Conservation (phyloP, 108 stramenopile species). For the Aurantiochytrium sp. region DNA sequence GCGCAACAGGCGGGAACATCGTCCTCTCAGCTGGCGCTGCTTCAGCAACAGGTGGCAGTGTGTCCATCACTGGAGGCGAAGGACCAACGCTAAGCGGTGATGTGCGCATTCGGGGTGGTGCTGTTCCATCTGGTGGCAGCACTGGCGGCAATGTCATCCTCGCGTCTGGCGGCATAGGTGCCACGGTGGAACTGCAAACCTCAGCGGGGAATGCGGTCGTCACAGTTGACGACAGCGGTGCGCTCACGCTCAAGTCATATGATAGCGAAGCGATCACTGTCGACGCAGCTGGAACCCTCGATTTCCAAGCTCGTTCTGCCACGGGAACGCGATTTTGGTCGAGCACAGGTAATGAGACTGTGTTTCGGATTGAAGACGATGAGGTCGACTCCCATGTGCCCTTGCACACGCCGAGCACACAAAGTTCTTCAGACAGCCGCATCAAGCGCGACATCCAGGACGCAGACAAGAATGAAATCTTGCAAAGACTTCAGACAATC, state of each 20-base stretch:
- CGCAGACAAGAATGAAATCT: constrained; percentile 53
- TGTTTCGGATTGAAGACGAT: background rate
- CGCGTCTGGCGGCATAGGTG: background rate
- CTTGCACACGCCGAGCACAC: constrained; percentile 27
- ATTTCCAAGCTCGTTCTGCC: background rate
- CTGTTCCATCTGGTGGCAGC: background rate
- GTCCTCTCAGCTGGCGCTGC: background rate
- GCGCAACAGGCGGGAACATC: background rate
- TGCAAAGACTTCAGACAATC: constrained; percentile 58
- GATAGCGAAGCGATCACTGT: background rate
- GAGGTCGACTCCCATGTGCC: constrained; percentile 36
- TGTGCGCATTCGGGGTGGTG: background rate
- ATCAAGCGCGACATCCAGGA: constrained; percentile 57
- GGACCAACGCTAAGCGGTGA: constrained; percentile 18
- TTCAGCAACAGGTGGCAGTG: background rate
- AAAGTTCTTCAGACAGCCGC: constrained; percentile 54
- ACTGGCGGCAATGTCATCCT: background rate
- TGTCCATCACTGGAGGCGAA: constrained; percentile 11
- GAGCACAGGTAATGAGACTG: background rate
- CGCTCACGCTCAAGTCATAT: background rate
- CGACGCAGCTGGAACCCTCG: background rate
- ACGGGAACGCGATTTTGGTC: background rate
- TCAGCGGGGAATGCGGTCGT: background rate
- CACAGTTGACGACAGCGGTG: background rate
- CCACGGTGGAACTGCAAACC: background rate